These are phyloP conservation scores for Gossypium bickii DNA, from an alignment of 345 rosid species.

Conservation along the genomic window DNA sequence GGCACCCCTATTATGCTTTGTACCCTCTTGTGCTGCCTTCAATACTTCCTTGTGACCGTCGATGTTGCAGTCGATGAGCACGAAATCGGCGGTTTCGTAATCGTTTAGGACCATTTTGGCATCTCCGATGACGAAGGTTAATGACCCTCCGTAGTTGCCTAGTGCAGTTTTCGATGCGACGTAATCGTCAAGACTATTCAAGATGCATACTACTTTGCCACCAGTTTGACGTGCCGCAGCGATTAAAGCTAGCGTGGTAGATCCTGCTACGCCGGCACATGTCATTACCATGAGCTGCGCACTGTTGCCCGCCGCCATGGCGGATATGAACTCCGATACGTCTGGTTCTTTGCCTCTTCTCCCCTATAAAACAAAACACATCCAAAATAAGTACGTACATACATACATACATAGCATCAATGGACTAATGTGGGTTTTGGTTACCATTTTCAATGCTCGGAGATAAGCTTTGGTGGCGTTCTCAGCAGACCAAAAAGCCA, in stretches of 20 bases:
- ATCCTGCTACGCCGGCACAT: conserved; percentile 10
- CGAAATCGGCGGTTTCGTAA: conserved; percentile 35
- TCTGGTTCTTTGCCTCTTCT: conserved; percentile 43
- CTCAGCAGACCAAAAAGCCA: conserved; percentile 54
- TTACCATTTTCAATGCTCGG: conserved; percentile 43
- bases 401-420: not conserved
- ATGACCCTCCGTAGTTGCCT: conserved; percentile 19
- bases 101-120: conserved; percentile 25
- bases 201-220: conserved; percentile 35
- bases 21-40: conserved; percentile 24
- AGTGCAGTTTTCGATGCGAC: conserved; percentile 16
- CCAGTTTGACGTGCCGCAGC: conserved; percentile 51
- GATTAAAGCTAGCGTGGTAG: conserved; percentile 31
- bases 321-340: conserved; percentile 52
- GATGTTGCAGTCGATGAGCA: conserved; percentile 41
- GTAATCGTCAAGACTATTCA: conserved; percentile 6
- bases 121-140: conserved; percentile 35
- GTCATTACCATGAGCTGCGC: conserved; percentile 46
- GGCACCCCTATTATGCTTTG: conserved; percentile 11
- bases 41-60: conserved; percentile 18
- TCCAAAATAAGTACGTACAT: not conserved
- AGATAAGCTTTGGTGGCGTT: conserved; percentile 59
- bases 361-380: conserved; percentile 23
- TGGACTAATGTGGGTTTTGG: not conserved
- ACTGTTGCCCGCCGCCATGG: conserved; percentile 53